Evolutionary conservation across 345 rosid species (phyloP), one percentile per base, ranked within the genome.

Genomic region (Hibiscus mutabilis): DNA sequence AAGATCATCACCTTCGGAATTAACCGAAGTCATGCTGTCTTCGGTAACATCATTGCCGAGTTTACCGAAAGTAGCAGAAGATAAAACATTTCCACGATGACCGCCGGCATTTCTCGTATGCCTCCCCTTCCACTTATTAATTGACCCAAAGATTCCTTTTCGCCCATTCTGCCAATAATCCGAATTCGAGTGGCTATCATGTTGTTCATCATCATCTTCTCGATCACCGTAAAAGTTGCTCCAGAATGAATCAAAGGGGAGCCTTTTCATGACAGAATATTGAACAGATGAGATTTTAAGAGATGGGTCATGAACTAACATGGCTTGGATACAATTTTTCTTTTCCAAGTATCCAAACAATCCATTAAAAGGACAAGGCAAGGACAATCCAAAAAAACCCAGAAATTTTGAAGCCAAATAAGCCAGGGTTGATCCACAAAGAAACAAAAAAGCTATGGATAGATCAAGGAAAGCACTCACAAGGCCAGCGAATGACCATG

Each of bases 401-500:
- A 90, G 82, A 69, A 90, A 76, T 31, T 77, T 85, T 0, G 93
- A 84, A 8, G 85, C 75, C 21, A 79, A 19, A 70, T 79, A 88
- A 47, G 84, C 84, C 37, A 85, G 66, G 18, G 80, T 18, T 5
- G 93, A 85, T 1, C 83, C 90, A 27, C 83, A 84, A 40, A 90
- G 83, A 4, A 88, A 80, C 25, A 72, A 63, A 70, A 78, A 84
- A 16, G 85, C 82, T 66, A 86, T 68, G 11, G 76, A 73, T 25
- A 90, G 85, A 82, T 90, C 90, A 73, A 84, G 80, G 78, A 81
- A 88, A 24, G 89, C 91, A 78, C 85, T 83, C 22, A 88, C 89
- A 37, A 85, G 77, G 31, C 77, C 85, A 8, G 74, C 35, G 65
- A 88, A 82, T 40, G 86, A 86, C 96, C 96, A 90, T 21, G 69